These are phyloP conservation scores for Galerina marginata DNA, from an alignment of 768 basidiomycete genomes.

Conservation along the genomic window DNA sequence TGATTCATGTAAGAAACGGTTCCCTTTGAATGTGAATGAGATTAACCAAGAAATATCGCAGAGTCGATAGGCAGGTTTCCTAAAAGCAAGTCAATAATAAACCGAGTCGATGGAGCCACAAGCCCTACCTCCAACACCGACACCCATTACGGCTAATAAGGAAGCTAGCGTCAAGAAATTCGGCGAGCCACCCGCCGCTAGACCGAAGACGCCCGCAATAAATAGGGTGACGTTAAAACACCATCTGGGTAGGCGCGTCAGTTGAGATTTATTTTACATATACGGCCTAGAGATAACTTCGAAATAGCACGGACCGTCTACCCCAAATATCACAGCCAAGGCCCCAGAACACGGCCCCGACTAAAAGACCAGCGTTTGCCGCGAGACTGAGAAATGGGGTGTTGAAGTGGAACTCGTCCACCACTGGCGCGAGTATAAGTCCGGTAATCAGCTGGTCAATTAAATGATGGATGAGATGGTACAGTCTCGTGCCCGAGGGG, in stretches of 20 bases:
- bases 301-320: slow-evolving; percentile 51
- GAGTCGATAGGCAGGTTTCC: slow-evolving; percentile 77
- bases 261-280: background rate
- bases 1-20: background rate
- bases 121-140: slow-evolving; percentile 65
- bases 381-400: slow-evolving; percentile 69
- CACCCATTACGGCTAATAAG: slow-evolving; percentile 61
- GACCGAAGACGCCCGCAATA: slow-evolving; percentile 69
- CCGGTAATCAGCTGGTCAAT: slow-evolving; percentile 59
- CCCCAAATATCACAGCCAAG: slow-evolving; percentile 75
- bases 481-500: background rate
- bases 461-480: background rate
- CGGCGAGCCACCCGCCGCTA: slow-evolving; percentile 64
- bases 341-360: slow-evolving; percentile 73
- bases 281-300: background rate
- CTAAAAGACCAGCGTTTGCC: slow-evolving; percentile 69
- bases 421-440: slow-evolving; percentile 65
- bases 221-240: slow-evolving; percentile 75
- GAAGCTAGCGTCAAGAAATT: slow-evolving; percentile 57
- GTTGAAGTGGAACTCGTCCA: slow-evolving; percentile 65
- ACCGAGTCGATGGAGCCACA: background rate
- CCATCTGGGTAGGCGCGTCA: slow-evolving; percentile 39
- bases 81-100: slow-evolving; percentile 11
- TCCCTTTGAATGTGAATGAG: background rate
- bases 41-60: slow-evolving; percentile 68